Base-by-base conservation (phyloP, 192 early-diverging fungal species). In the Coemansia sp. region DNA sequence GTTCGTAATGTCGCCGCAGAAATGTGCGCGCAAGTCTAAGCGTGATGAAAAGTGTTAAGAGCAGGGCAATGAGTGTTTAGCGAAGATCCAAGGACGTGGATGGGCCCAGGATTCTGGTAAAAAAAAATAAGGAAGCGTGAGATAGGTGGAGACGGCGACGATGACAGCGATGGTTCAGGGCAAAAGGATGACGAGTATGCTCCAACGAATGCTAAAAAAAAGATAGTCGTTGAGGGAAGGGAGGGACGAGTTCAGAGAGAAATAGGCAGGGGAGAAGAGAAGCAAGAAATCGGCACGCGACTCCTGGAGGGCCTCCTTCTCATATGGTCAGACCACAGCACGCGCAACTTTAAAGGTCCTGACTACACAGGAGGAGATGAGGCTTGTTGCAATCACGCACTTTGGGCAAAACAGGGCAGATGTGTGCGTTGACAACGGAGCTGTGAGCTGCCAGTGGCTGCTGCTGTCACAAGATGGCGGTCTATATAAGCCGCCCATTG, bases 1-100 rank as follows among this genome's bases (percentile, higher is more conserved):
- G 53, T 56, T 56, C 53, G 53, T 56, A 32, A 56, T 56, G 53
- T 32, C 16, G 30, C 15, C 53, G 29, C 53, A n/a, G 29, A 16
- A 56, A 56, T 29, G 29, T 29, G 29, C 15, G 53, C 53, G 53
- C 29, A 30, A 56, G 29, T 10, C 53, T 56, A 56, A 56, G 29
- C 29, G 53, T 56, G 29, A 56, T 56, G 30, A 22, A 29, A n/a
- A 13, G 30, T 6, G 53, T 56, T 29, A 32, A 15, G 53, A 34
- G 53, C 53, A 30, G 29, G n/a, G 53, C 53, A 34, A 32, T 29
- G 50, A 10, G 24, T 24, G 50, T 29, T 56, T 56, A 56, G 53
- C 30, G 53, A 16, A 15, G 53, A 34, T 32, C 30, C 11, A 22
- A 56, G 30, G 29, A 56, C 53, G 34, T 56, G 53, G 53, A n/a